These are phyloP conservation scores for Anthracocystis walkeri DNA, from an alignment of 1,284 basidiomycete genomes.

Conservation along the genomic window DNA sequence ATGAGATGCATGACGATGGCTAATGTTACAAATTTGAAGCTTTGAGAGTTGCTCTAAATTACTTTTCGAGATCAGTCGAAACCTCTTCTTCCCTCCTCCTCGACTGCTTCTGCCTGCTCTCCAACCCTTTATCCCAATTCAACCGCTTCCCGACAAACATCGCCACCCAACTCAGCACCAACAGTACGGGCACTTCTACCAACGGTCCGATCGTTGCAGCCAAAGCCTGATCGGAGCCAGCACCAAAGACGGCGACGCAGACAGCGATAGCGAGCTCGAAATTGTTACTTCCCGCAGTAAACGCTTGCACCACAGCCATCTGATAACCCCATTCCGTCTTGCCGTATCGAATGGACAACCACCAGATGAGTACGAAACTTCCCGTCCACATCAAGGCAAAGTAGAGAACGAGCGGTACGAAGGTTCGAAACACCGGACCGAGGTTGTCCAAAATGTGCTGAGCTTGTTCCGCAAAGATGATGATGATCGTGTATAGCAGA, in stretches of 20 bases:
- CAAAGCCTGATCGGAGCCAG: slow-evolving; percentile 50
- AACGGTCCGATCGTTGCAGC: slow-evolving; percentile 61
- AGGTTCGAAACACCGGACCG: slow-evolving; percentile 67
- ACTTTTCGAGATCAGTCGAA: slow-evolving; percentile 27
- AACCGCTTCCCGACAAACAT: slow-evolving; percentile 72
- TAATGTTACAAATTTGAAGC: neutral
- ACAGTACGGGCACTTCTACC: slow-evolving; percentile 76
- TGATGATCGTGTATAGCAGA: slow-evolving; percentile 76
- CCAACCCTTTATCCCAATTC: slow-evolving; percentile 39
- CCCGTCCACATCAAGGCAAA: slow-evolving; percentile 82
- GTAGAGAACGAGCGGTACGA: slow-evolving; percentile 80
- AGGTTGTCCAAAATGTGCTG: slow-evolving; percentile 60
- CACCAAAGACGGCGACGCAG: slow-evolving; percentile 78
- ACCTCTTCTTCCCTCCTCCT: slow-evolving; percentile 3
- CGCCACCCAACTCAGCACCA: slow-evolving; percentile 79
- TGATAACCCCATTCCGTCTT: slow-evolving; percentile 66
- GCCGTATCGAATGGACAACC: slow-evolving; percentile 52
- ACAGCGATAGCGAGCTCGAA: slow-evolving; percentile 82
- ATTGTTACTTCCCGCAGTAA: slow-evolving; percentile 73
- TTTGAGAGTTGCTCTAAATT: neutral
- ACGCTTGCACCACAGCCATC: slow-evolving; percentile 71
- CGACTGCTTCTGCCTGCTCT: slow-evolving; percentile 9
- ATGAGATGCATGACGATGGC: neutral
- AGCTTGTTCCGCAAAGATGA: slow-evolving; percentile 80
- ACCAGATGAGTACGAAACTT: slow-evolving; percentile 74